Conservation (phyloP, 805 yeast genomes). For the Candida fluviatilis region DNA sequence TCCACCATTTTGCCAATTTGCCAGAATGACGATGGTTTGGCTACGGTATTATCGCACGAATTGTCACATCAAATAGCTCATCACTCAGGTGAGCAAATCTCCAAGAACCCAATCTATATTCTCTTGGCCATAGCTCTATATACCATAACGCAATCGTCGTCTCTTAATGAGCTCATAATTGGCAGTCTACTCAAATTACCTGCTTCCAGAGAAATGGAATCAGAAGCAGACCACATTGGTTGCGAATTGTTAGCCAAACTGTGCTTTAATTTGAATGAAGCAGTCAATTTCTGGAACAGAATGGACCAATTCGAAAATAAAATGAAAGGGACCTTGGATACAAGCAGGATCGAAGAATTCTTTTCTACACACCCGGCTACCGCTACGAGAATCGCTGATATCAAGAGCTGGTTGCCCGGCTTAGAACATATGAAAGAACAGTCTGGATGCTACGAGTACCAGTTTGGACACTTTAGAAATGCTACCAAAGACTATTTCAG, state of each 20-base stretch:
- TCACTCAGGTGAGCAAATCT: constrained; percentile 80
- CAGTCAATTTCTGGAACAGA: constrained; percentile 76
- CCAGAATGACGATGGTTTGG: constrained; percentile 81
- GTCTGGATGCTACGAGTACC: constrained; percentile 35
- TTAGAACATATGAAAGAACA: constrained; percentile 42
- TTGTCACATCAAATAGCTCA: constrained; percentile 92
- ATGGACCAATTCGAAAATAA: constrained; percentile 50
- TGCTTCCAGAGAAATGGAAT: constrained; percentile 88
- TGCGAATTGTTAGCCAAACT: constrained; percentile 86
- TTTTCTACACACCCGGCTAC: constrained; percentile 90
- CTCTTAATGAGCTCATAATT: constrained; percentile 49
- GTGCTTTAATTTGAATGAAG: constrained; percentile 76
- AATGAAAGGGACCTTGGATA: constrained; percentile 33
- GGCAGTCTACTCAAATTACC: constrained; percentile 68
- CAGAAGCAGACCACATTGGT: constrained; percentile 95
- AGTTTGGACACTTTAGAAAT: constrained; percentile 15
- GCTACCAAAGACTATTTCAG: constrained; percentile 12
- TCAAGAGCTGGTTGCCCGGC: constrained; percentile 63
- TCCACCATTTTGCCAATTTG: constrained; percentile 75
- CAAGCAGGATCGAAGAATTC: constrained; percentile 47
- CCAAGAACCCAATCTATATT: constrained; percentile 70
- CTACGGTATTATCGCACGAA: constrained; percentile 94
- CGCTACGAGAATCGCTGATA: constrained; percentile 62
- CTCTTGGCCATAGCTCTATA: constrained; percentile 50
- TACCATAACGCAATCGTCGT: constrained; percentile 56